Percentiles rank a stretch among this genome's conserved stretches.
These are phyloP conservation scores for Syncephalastrum contaminatum DNA, from an alignment of 371 early-diverging fungal genomes.

Conservation along the genomic window DNA sequence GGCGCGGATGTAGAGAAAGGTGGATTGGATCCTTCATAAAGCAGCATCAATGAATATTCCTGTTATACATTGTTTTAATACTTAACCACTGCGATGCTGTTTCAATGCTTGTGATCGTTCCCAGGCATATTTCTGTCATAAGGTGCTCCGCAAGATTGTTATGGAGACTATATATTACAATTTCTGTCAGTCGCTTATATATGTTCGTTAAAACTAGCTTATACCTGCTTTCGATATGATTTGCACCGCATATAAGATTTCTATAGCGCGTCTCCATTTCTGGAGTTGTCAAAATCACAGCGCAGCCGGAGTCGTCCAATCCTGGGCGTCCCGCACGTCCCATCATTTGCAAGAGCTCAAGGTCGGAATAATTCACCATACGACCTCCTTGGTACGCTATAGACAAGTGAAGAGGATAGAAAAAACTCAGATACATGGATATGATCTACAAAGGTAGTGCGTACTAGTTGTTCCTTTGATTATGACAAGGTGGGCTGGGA, in stretches of 20 bases:
- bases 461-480: constrained; percentile 68
- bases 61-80: not conserved
- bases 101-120: constrained; percentile 56
- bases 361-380: constrained; percentile 63
- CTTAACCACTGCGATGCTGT: constrained; percentile 63
- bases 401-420: not conserved
- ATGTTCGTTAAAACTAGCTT: not conserved
- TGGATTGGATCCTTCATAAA: constrained; percentile 62
- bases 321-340: constrained; percentile 93
- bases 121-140: constrained; percentile 81
- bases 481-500: constrained; percentile 90
- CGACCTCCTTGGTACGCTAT: constrained; percentile 61
- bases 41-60: not conserved
- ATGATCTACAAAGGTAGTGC: not conserved
- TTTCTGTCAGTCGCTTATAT: not conserved
- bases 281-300: constrained; percentile 72
- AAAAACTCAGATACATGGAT: not conserved
- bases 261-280: constrained; percentile 57
- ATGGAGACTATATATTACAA: constrained; percentile 50
- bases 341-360: constrained; percentile 87
- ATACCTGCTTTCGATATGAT: constrained; percentile 67
- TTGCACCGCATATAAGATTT: constrained; percentile 53
- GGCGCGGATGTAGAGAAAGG: constrained; percentile 72
- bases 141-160: constrained; percentile 76
- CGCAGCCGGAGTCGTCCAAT: constrained; percentile 76